Evolutionary conservation across 345 rosid genomes (phyloP).

Genomic region (Boechera divaricarpa): DNA sequence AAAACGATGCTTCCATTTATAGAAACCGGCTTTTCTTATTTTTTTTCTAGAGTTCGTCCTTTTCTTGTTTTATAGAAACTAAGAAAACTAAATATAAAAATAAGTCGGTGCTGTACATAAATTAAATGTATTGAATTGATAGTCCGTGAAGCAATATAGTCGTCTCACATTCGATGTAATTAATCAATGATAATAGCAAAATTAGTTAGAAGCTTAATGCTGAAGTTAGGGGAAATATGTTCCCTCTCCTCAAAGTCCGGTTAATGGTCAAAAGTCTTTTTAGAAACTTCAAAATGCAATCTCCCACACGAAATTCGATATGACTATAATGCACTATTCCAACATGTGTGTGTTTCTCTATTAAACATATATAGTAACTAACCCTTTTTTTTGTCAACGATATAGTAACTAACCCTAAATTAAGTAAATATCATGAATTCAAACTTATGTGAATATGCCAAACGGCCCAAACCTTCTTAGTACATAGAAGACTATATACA

Average conservation of each 20-base stretch:
- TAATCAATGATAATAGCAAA: conserved; percentile 13
- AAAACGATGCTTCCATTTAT: conserved; percentile 37
- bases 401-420: conserved; percentile 1
- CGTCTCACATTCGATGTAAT: conserved; percentile 36
- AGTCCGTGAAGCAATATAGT: conserved; percentile 40
- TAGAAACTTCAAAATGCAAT: conserved; percentile 41
- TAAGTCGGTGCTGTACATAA: conserved; percentile 43
- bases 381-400: not conserved
- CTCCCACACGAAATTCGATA: conserved; percentile 31
- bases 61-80: conserved; percentile 32
- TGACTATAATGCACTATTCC: conserved; percentile 35
- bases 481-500: not conserved
- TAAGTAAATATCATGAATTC: conserved; percentile 7
- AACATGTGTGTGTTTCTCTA: conserved; percentile 26
- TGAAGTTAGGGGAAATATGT: conserved; percentile 48
- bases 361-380: not conserved
- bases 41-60: conserved; percentile 13
- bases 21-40: conserved; percentile 18
- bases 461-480: not conserved
- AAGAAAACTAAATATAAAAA: conserved; percentile 26
- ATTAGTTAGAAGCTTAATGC: conserved; percentile 35
- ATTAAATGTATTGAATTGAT: conserved; percentile 43
- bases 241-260: conserved; percentile 48
- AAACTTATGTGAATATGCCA: conserved; percentile 13
- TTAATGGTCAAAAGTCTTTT: conserved; percentile 38